Percentiles rank a stretch among this genome's conserved stretches.
Evolutionary conservation across 768 basidiomycete genomes (phyloP).

Genomic region (Boletales sp.): DNA sequence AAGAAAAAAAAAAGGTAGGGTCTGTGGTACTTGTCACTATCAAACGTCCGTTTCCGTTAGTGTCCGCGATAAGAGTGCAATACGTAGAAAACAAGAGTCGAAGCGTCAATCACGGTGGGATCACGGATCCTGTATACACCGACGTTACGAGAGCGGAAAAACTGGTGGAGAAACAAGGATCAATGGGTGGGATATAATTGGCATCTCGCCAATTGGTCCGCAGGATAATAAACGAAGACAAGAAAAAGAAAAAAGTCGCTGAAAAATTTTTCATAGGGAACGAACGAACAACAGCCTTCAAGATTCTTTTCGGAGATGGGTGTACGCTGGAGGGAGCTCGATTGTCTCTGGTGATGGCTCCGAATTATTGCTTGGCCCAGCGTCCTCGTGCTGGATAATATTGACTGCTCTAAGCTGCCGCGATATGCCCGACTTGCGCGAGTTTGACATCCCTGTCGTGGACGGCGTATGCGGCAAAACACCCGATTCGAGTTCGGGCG

Average conservation of each 20-base stretch:
- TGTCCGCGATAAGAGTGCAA: neutral
- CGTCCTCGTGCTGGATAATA: conserved; percentile 83
- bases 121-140: conserved; percentile 5
- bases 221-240: too few relatives aligned
- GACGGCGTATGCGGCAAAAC: conserved; percentile 15
- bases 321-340: conserved; percentile 83
- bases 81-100: neutral
- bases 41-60: conserved; percentile 7
- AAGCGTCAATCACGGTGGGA: neutral
- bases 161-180: neutral
- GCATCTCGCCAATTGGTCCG: neutral
- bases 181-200: conserved; percentile 2
- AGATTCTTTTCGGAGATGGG: conserved; percentile 42
- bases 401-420: conserved; percentile 67
- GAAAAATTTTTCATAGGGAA: neutral
- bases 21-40: neutral
- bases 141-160: neutral
- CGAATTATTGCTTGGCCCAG: conserved; percentile 41
- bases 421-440: conserved; percentile 37
- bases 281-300: neutral
- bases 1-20: too few relatives aligned
- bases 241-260: neutral
- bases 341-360: conserved; percentile 62
- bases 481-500: conserved; percentile 38
- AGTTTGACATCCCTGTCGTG: conserved; percentile 20